A percentile compares a stretch with the other conserved stretches of the same genome.
Conservation (phyloP, 441 rosid species). For the Populus hybrid region DNA sequence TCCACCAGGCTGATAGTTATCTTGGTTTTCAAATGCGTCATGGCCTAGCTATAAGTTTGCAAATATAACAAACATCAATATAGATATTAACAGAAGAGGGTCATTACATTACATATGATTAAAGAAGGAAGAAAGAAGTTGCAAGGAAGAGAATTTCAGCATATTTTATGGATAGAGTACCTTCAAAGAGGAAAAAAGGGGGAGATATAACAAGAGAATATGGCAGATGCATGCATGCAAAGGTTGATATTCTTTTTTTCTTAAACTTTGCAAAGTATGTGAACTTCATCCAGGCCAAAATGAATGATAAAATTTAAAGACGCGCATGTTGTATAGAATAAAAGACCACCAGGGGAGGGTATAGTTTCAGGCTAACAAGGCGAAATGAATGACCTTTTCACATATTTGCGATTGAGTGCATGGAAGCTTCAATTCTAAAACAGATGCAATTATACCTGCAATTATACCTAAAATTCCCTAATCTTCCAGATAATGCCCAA, state of each 20-base stretch:
- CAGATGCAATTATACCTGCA: too few relatives aligned
- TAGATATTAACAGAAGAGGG: neutral
- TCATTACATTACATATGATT: neutral
- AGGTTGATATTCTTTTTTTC: neutral
- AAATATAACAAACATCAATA: conserved; percentile 22
- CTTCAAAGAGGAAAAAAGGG: neutral
- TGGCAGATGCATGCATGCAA: neutral
- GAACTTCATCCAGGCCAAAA: neutral
- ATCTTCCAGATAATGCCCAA: neutral
- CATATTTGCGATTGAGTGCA: neutral
- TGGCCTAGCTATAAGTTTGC: conserved; percentile 74
- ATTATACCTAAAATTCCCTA: neutral
- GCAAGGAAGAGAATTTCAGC: neutral
- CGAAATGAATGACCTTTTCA: neutral
- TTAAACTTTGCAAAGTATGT: neutral
- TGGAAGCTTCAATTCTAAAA: neutral
- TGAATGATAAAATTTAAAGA: neutral
- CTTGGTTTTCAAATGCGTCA: conserved; percentile 80
- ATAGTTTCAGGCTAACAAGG: neutral
- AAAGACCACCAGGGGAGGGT: neutral
- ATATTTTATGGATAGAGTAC: neutral
- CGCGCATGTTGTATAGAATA: neutral
- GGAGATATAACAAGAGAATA: neutral
- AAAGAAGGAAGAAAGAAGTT: neutral
- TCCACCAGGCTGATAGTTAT: conserved; percentile 56